Percentiles rank a stretch among this genome's conserved stretches.
These are phyloP conservation scores for Trichoderma sp. DNA, from an alignment of 2,329 filamentous ascomycete genomes.

Conservation along the genomic window DNA sequence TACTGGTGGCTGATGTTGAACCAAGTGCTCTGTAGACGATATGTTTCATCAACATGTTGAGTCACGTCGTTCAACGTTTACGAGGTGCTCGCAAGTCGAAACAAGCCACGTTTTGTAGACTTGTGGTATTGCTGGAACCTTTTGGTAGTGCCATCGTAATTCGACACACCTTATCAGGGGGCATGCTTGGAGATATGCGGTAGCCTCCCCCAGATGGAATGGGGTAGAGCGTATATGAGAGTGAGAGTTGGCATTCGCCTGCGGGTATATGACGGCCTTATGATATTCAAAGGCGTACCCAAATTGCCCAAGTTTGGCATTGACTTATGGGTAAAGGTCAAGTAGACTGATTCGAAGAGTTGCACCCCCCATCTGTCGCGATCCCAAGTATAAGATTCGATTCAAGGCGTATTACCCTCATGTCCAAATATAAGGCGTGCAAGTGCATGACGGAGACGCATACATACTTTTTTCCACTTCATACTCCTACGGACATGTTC, in stretches of 20 bases:
- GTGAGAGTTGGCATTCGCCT: not conserved
- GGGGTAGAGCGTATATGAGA: not conserved
- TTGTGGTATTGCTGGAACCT: not conserved
- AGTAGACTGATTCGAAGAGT: not conserved
- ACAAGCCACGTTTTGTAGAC: not conserved
- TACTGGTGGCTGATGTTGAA: not conserved
- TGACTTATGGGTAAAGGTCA: not conserved
- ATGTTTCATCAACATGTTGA: not conserved
- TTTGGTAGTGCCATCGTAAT: not conserved
- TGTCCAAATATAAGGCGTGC: not conserved
- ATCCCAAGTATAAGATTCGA: not conserved
- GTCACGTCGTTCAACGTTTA: constrained; percentile 1
- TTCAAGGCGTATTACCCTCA: not conserved
- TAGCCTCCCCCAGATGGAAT: not conserved
- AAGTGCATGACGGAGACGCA: not conserved
- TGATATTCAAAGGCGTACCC: not conserved
- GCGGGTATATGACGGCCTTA: not conserved
- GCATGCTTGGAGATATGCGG: not conserved
- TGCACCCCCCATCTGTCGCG: not conserved
- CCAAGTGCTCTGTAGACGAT: not conserved
- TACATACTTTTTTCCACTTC: not conserved
- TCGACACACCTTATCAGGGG: not conserved
- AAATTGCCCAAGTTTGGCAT: not conserved
- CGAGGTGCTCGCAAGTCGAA: not conserved
- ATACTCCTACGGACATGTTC: not conserved